These are phyloP conservation scores for Cryptococcus sp. DNA, from an alignment of 1,284 basidiomycete species.

Conservation along the genomic window DNA sequence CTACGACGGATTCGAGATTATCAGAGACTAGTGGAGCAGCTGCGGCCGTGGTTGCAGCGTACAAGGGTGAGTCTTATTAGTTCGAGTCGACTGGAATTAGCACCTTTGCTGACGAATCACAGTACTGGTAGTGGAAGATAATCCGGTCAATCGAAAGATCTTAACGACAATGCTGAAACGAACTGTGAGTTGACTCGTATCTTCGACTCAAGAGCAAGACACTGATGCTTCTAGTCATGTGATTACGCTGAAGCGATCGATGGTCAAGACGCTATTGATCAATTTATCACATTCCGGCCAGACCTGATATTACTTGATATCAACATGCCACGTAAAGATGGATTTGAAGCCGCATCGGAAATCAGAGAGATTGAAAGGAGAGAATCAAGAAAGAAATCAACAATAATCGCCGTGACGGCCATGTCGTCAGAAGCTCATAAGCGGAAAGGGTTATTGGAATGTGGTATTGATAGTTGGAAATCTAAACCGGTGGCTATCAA, in stretches of 20 bases:
- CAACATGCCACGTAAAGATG: slow-evolving; percentile 32
- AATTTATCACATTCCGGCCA: slow-evolving; percentile 21
- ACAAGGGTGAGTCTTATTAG: slow-evolving; percentile 7
- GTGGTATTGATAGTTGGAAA: slow-evolving; percentile 23
- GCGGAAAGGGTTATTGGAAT: slow-evolving; percentile 19
- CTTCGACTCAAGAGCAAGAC: background rate
- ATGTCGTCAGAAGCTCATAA: slow-evolving; percentile 16
- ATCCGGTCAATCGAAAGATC: slow-evolving; percentile 22
- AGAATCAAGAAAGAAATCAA: background rate
- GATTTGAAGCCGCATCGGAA: slow-evolving; percentile 26
- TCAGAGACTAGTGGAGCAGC: too few relatives aligned
- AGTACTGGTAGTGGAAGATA: slow-evolving; percentile 34
- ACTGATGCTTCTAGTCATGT: slow-evolving; percentile 5
- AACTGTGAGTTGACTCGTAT: background rate
- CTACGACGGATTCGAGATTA: too few relatives aligned
- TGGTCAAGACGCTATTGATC: slow-evolving; percentile 21
- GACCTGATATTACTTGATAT: slow-evolving; percentile 30
- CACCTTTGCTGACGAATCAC: background rate
- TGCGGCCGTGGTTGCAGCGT: background rate
- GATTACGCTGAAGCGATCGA: slow-evolving; percentile 28
- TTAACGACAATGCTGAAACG: background rate
- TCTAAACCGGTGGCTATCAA: slow-evolving; percentile 20
- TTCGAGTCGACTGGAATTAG: too few relatives aligned
- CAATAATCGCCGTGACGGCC: slow-evolving; percentile 30
- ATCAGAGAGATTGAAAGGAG: slow-evolving; percentile 21